These are phyloP conservation scores for Lolium rigidum DNA, from an alignment of 176 grass and related monocot genomes.

Conservation along the genomic window DNA sequence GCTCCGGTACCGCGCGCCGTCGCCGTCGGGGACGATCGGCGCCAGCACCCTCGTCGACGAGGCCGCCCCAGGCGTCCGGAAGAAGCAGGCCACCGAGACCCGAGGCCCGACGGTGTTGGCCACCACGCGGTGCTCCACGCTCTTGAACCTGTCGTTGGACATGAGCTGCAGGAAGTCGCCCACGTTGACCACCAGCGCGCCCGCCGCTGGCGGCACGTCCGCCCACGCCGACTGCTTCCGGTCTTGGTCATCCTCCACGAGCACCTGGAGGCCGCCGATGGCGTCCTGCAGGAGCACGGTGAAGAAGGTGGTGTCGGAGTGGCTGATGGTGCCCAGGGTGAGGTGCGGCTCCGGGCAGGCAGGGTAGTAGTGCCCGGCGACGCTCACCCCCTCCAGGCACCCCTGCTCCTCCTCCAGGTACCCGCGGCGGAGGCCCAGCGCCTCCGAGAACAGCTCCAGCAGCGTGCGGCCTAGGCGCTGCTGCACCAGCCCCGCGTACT, in stretches of 20 bases:
- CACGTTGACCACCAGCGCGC: slow-evolving; percentile 13
- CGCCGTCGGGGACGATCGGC: background rate
- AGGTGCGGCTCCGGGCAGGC: background rate
- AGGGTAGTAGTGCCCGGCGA: background rate
- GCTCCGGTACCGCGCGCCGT: background rate
- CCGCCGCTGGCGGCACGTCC: background rate
- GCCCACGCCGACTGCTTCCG: background rate
- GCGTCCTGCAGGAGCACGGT: slow-evolving; percentile 16
- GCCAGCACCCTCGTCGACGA: background rate
- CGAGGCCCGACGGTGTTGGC: background rate
- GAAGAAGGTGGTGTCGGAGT: slow-evolving; percentile 13
- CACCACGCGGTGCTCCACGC: slow-evolving; percentile 30
- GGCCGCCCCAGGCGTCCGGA: background rate
- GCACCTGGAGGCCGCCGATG: slow-evolving; percentile 25
- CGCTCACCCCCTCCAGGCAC: background rate
- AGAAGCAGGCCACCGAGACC: slow-evolving; percentile 6
- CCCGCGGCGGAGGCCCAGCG: background rate
- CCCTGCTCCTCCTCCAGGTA: background rate
- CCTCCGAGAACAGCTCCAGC: slow-evolving; percentile 4
- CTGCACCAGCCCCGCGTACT: slow-evolving; percentile 2
- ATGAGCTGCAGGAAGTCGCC: slow-evolving; percentile 32
- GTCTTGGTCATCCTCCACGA: background rate
- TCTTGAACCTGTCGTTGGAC: slow-evolving; percentile 27
- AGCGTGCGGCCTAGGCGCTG: background rate
- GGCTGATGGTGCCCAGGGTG: background rate